Conservation (phyloP, 2,329 filamentous ascomycete species). For the Biscogniauxia sp. region DNA sequence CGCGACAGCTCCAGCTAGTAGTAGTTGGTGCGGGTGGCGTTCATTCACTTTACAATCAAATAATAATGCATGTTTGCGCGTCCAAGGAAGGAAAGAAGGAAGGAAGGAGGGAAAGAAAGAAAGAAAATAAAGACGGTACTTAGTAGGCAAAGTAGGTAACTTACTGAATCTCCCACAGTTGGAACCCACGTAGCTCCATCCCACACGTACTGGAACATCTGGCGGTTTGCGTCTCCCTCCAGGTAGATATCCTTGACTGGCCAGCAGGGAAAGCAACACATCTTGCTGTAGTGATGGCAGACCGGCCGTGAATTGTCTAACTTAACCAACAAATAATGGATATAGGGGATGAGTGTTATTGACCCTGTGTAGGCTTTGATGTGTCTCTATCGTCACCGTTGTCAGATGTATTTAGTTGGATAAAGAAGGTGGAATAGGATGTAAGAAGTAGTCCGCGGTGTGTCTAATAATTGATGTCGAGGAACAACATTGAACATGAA, state of each 20-base stretch:
- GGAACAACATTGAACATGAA: no score
- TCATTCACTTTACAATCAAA: background rate
- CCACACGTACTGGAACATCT: constrained; percentile 30
- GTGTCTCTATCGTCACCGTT: no score
- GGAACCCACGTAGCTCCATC: constrained; percentile 28
- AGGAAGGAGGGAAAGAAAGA: constrained; percentile 7
- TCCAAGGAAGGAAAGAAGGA: constrained; percentile 4
- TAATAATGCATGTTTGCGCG: background rate
- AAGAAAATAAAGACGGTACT: constrained; percentile 4
- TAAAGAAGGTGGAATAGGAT: no score
- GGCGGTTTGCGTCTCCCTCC: constrained; percentile 38
- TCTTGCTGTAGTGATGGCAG: constrained; percentile 25
- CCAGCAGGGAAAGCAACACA: constrained; percentile 54
- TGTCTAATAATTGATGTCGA: no score
- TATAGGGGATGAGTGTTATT: background rate
- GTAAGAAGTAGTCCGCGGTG: no score
- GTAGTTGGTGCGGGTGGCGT: no score
- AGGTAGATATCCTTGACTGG: constrained; percentile 47
- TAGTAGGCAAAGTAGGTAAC: constrained; percentile 11
- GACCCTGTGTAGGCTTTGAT: no score
- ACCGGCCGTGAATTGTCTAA: background rate
- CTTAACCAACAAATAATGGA: background rate
- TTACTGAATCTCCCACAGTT: constrained; percentile 21
- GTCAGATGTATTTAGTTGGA: no score
- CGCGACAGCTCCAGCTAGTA: no score